These are phyloP conservation scores for Mycotypha africana DNA, from an alignment of 371 early-diverging fungal species.

Conservation along the genomic window DNA sequence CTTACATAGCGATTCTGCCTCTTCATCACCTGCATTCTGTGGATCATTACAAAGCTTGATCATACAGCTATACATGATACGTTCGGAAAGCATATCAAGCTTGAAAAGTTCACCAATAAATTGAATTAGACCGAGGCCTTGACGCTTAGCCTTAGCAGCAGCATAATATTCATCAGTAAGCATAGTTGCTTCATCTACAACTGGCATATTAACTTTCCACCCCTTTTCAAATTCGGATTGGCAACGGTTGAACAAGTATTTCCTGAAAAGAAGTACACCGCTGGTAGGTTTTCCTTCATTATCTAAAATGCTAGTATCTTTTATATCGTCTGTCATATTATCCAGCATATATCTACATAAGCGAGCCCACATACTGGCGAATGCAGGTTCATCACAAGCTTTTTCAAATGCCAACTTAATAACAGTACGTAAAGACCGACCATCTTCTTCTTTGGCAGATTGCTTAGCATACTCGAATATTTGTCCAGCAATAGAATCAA, in stretches of 20 bases:
- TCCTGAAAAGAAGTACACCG: conserved; percentile 80
- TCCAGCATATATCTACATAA: conserved; percentile 72
- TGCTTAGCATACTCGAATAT: conserved; percentile 71
- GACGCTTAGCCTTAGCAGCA: conserved; percentile 88
- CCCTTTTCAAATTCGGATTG: conserved; percentile 87
- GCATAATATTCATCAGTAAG: conserved; percentile 77
- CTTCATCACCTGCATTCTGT: conserved; percentile 86
- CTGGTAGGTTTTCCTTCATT: conserved; percentile 48
- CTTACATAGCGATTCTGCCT: conserved; percentile 87
- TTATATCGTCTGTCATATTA: conserved; percentile 50
- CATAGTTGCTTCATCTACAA: conserved; percentile 49
- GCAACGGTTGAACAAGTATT: conserved; percentile 85
- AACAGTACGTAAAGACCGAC: conserved; percentile 68
- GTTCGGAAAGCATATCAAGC: conserved; percentile 80
- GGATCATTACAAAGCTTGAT: conserved; percentile 66
- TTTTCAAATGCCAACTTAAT: conserved; percentile 89
- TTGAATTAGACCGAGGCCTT: conserved; percentile 85
- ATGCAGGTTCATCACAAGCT: conserved; percentile 90
- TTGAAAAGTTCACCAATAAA: conserved; percentile 96
- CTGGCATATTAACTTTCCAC: conserved; percentile 63
- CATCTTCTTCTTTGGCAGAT: conserved; percentile 64
- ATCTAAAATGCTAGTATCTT: conserved; percentile 41
- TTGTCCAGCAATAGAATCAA: conserved; percentile 76
- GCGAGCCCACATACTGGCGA: conserved; percentile 85
- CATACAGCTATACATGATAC: conserved; percentile 89